Conservation (phyloP, 2,329 filamentous ascomycete genomes). For the Xylariaceae sp. region DNA sequence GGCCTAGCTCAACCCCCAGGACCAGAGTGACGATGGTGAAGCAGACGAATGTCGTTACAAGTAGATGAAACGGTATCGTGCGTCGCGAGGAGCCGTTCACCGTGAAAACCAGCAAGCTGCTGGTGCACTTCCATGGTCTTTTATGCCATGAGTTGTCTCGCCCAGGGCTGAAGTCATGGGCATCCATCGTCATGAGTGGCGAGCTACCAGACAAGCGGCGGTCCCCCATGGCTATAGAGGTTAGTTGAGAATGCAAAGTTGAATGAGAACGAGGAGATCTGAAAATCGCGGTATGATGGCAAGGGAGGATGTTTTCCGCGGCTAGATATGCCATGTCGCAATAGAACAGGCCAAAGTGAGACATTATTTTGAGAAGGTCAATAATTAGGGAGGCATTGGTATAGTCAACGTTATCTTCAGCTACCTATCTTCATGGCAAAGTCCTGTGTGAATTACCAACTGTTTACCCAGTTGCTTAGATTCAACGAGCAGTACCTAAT, state of each 20-base stretch:
- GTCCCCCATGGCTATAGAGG: conserved; percentile 19
- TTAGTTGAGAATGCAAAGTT: neutral
- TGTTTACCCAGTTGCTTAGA: neutral
- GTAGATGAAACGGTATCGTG: conserved; percentile 23
- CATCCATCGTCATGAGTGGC: conserved; percentile 20
- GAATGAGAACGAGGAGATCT: neutral
- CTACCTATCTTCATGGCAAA: neutral
- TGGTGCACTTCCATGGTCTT: conserved; percentile 18
- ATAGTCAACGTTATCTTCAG: neutral
- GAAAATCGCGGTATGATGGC: neutral
- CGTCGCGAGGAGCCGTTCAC: conserved; percentile 7
- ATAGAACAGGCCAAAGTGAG: conserved; percentile 18
- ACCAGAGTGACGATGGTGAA: conserved; percentile 22
- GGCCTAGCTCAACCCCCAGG: conserved; percentile 25
- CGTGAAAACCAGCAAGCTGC: conserved; percentile 5
- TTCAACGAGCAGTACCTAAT: conserved; percentile 9
- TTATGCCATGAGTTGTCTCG: conserved; percentile 12
- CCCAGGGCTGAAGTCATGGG: conserved; percentile 11
- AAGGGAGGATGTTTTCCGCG: conserved; percentile 20
- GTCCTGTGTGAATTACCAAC: neutral
- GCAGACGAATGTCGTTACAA: conserved; percentile 18
- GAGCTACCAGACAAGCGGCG: conserved; percentile 24
- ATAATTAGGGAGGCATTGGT: neutral
- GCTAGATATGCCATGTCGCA: conserved; percentile 23
- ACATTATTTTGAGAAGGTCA: conserved; percentile 4